Evolutionary conservation across 2,329 filamentous ascomycete species (phyloP), one percentile per base, ranked within the genome.

Genomic region (Elsinoe ampelina): DNA sequence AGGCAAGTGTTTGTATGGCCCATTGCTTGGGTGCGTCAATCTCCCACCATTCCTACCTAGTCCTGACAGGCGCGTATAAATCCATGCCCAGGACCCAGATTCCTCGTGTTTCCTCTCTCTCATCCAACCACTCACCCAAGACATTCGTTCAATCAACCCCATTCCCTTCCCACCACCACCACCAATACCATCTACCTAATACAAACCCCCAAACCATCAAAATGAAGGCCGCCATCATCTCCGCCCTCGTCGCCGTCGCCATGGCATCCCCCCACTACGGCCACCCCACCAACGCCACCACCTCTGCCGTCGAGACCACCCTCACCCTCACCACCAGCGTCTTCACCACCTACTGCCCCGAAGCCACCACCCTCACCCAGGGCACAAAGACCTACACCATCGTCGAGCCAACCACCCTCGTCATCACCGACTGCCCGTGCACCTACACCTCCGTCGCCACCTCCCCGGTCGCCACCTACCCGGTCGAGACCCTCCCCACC

Each of bases 381-480:
- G 61, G 58, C 43, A 61, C 61, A 56, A 54, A 58, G 54, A 63
- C 62, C 58, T 63, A 61, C 60, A 63, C 61, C 47, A 58, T 63
- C 45, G 55, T 51, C 22, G 48, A 60, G 59, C 61, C 64, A 54
- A 63, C 62, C 55, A 63, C 63, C 35, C 48, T 63, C 47, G 60
- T 59, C 54, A 63, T 63, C 55, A 58, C 63, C 60, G 63, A 67
- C 65, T 68, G 67, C 63, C 61, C 64, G 13, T 69, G 67, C 66
- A 69, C 77, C 66, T 74, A 80, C 60, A 70, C 79, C 63, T 64
- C 69, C 62, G 77, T 76, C 55, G 69, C 82, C 61, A 81, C 78
- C 64, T 66, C 63, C 50, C 19, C 45, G 35, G 30, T 43, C 20
- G 38, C 39, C 41, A 32, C 56, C 20, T 32, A 43, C 17, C 45